Evolutionary conservation across 148 eudicot species (phyloP).

Genomic region (Limonium bicolor): DNA sequence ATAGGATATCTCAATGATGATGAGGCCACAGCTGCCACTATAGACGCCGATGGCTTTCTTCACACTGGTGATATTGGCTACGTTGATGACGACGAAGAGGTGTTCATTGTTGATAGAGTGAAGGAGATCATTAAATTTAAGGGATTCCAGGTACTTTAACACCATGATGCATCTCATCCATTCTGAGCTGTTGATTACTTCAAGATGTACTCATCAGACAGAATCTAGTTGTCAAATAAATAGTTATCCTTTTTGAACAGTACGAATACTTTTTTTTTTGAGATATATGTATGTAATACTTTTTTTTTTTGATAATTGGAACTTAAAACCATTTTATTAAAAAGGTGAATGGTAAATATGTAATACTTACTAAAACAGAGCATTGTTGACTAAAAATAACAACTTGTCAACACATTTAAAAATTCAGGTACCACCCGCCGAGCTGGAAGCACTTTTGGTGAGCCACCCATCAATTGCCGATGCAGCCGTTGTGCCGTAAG

Average conservation of each 20-base stretch:
- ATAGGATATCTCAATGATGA: conserved; percentile 74
- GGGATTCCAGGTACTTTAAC: conserved; percentile 45
- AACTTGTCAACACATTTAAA: neutral
- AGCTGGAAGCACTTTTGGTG: conserved; percentile 62
- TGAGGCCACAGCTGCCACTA: conserved; percentile 52
- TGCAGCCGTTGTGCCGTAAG: conserved; percentile 94
- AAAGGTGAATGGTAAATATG: too few relatives aligned
- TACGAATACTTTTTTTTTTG: too few relatives aligned
- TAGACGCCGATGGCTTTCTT: conserved; percentile 75
- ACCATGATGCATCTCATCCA: neutral
- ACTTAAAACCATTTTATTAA: too few relatives aligned
- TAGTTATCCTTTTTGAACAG: neutral
- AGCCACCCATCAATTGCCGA: conserved; percentile 53
- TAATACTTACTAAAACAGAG: too few relatives aligned
- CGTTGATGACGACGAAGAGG: conserved; percentile 66
- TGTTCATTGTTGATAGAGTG: conserved; percentile 73
- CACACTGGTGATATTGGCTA: conserved; percentile 90
- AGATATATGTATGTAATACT: too few relatives aligned
- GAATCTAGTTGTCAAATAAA: neutral
- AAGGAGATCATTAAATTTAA: conserved; percentile 88
- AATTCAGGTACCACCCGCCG: conserved; percentile 70
- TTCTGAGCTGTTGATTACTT: too few relatives aligned
- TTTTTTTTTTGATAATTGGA: too few relatives aligned
- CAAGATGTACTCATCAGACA: too few relatives aligned
- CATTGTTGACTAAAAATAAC: too few relatives aligned